Conservation (phyloP, 75 land plant genomes). For the Ceratopteris richardii region DNA sequence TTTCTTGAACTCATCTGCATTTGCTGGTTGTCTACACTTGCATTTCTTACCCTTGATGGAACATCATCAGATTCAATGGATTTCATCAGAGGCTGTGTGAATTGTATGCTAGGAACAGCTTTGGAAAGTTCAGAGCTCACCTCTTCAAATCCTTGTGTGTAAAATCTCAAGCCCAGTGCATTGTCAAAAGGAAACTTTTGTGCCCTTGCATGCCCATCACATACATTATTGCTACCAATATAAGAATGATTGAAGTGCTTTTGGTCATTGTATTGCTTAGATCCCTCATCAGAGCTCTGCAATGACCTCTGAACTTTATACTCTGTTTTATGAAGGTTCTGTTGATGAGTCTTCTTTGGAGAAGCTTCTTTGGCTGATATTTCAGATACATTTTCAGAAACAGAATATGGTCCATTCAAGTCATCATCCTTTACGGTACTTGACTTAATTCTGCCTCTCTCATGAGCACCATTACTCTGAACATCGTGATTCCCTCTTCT, state of each 20-base stretch:
- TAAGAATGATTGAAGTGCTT: too few relatives aligned
- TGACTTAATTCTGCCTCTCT: background rate
- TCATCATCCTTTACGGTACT: background rate
- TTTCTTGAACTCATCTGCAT: constrained; percentile 30
- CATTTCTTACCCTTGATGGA: background rate
- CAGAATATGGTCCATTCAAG: constrained; percentile 1
- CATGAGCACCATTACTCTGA: background rate
- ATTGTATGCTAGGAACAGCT: background rate
- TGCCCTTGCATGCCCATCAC: too few relatives aligned
- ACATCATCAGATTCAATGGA: background rate
- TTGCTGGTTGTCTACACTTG: background rate
- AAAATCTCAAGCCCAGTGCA: too few relatives aligned
- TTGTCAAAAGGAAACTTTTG: background rate
- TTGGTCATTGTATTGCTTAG: too few relatives aligned
- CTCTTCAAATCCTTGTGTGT: background rate
- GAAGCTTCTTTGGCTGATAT: background rate
- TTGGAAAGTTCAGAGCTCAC: background rate
- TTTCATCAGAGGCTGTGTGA: background rate
- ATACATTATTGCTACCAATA: too few relatives aligned
- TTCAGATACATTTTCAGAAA: background rate
- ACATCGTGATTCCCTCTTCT: background rate
- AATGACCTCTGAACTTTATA: background rate
- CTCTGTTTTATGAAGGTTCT: background rate
- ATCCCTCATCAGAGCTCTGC: too few relatives aligned
- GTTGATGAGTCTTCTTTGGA: background rate